Evolutionary conservation across 2,329 filamentous ascomycete genomes (phyloP), one percentile per base, ranked within the genome.

Genomic region (Fonsecaea pedrosoi): DNA sequence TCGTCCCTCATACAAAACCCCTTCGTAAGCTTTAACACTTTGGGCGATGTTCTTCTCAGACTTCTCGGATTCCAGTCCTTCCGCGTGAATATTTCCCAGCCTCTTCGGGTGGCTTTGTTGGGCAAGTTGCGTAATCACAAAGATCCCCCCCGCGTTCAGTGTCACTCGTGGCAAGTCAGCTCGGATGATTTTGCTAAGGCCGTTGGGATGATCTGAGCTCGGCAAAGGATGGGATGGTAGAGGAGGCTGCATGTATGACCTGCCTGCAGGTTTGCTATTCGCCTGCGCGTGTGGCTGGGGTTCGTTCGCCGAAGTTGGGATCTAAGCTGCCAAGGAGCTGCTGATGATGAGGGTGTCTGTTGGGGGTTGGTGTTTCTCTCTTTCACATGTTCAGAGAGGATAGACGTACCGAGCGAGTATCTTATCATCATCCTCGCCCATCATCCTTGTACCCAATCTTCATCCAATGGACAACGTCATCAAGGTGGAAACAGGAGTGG

Each of bases 21-120:
- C 34, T 21, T 62, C 60, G 60, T 62, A 32, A 55, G n/a, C 53
- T 21, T 62, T 48, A 18, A 53, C 60, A 3, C 21, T 62, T 55
- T 15, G 42, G 54, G 60, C 55, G 13, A 25, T n/a, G 35, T 48
- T 13, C 15, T 37, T 6, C 6, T 34, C 25, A 25, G 25, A 25
- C 18, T 45, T 37, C 45, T 62, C 60, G 60, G 50, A 34, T 45
- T 15, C 21, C 21, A 7, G 9, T 62, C 35, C 38, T 62, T 62
- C 60, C 60, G 60, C 35, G 37, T 15, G 37, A 61, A 42, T 34
- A 55, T 8, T 3, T 55, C 25, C 35, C 30, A 25, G 3, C 25
- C 25, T 25, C 25, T 25, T 55, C 18, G 0, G 7, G 25, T 15
- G 53, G 34, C 15, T 35, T 55, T 35, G 30, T 32, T 35, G 15